Evolutionary conservation across 305 asterid genomes (phyloP).

Genomic region (Salvia sclarea): DNA sequence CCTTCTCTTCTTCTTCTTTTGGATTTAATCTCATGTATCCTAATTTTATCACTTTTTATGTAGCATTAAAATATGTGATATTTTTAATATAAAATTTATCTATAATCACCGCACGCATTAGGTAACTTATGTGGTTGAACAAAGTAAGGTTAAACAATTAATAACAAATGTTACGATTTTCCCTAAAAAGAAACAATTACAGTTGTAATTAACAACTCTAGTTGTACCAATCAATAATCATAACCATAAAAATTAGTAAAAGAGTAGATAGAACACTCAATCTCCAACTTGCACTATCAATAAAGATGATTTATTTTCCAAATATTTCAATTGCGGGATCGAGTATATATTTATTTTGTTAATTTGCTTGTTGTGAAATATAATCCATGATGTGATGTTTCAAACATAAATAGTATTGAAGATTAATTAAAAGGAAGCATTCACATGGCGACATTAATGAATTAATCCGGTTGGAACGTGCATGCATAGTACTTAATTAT

Average conservation of each 20-base stretch:
- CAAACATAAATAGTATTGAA: neutral
- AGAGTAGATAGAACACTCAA: too few relatives aligned
- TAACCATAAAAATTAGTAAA: too few relatives aligned
- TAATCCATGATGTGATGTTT: neutral
- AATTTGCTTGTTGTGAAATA: too few relatives aligned
- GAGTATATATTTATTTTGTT: too few relatives aligned
- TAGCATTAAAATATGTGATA: too few relatives aligned
- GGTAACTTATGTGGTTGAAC: neutral
- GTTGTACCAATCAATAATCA: too few relatives aligned
- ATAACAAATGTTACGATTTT: neutral
- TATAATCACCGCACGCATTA: neutral
- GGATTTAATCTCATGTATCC: too few relatives aligned
- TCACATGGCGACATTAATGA: neutral
- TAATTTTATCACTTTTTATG: too few relatives aligned
- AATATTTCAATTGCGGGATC: too few relatives aligned
- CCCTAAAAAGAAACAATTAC: neutral
- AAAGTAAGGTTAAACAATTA: neutral
- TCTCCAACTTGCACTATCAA: too few relatives aligned
- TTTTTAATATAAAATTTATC: too few relatives aligned
- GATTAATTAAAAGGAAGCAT: neutral
- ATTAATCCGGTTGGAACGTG: conserved; percentile 8
- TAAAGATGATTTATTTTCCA: too few relatives aligned
- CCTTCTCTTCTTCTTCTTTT: neutral
- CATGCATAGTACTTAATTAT: neutral
- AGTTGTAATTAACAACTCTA: neutral